Percentiles rank a stretch among this genome's conserved stretches.
Conservation (phyloP, 108 stramenopile genomes). For the Bacterosira constricta region DNA sequence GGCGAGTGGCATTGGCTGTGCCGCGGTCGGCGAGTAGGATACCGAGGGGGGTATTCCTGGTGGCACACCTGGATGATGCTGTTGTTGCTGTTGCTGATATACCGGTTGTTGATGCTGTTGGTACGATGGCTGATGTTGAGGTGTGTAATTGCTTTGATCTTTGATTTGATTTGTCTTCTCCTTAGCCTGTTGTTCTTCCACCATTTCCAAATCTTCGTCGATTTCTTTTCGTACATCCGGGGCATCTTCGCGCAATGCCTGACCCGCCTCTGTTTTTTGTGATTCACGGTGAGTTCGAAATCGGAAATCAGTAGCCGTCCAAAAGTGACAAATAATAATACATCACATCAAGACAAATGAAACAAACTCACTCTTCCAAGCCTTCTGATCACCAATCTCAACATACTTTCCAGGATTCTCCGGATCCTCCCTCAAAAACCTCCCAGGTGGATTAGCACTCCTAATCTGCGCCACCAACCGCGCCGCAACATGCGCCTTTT, state of each 20-base stretch:
- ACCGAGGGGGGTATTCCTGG: conserved; percentile 32
- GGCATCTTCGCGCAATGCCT: conserved; percentile 57
- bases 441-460: conserved; percentile 47
- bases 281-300: too few relatives aligned
- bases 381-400: conserved; percentile 58
- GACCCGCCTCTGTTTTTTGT: conserved; percentile 40
- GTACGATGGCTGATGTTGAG: conserved; percentile 16
- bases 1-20: not conserved
- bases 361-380: conserved; percentile 49
- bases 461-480: conserved; percentile 53
- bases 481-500: conserved; percentile 52
- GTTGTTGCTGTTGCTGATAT: too few relatives aligned
- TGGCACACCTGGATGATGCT: conserved; percentile 10
- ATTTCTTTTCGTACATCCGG: conserved; percentile 51
- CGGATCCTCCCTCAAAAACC: conserved; percentile 56
- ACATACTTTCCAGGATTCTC: conserved; percentile 49
- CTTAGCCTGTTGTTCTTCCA: not conserved
- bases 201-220: conserved; percentile 17
- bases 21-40: conserved; percentile 31
- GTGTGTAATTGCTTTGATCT: conserved; percentile 1
- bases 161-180: not conserved
- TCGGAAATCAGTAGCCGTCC: not conserved
- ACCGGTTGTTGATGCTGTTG: too few relatives aligned
- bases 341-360: not conserved
- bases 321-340: too few relatives aligned